These are phyloP conservation scores for Backusella morwellensis DNA, from an alignment of 192 early-diverging fungal genomes.

Conservation along the genomic window DNA sequence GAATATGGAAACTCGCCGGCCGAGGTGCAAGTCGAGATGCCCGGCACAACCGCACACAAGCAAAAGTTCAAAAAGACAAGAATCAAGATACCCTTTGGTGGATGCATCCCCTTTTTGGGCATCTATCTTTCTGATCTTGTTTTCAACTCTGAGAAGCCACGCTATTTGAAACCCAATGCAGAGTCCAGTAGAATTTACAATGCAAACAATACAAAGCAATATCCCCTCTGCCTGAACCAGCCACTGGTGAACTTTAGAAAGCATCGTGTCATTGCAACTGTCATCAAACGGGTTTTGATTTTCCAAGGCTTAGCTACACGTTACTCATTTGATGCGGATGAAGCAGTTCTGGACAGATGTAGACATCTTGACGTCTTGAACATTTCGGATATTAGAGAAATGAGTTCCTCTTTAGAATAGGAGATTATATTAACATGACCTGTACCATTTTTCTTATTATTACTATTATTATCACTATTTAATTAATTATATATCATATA, in stretches of 20 bases:
- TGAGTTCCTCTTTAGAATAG: slow-evolving; percentile 18
- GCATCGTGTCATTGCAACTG: slow-evolving; percentile 52
- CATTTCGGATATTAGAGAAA: slow-evolving; percentile 23
- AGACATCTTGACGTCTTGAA: slow-evolving; percentile 22
- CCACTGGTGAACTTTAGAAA: slow-evolving; percentile 59
- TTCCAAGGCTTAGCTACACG: slow-evolving; percentile 49
- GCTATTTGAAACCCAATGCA: slow-evolving; percentile 11
- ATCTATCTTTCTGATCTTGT: slow-evolving; percentile 59
- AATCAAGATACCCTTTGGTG: slow-evolving; percentile 44
- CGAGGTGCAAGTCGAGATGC: slow-evolving; percentile 35
- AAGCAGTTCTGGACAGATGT: slow-evolving; percentile 37
- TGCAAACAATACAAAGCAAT: slow-evolving; percentile 8
- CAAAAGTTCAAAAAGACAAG: slow-evolving; percentile 24
- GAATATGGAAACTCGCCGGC: slow-evolving; percentile 49
- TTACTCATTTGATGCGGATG: slow-evolving; percentile 48
- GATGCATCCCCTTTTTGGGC: slow-evolving; percentile 62
- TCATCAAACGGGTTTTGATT: slow-evolving; percentile 55
- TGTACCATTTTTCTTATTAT: background rate
- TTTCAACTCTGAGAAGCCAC: slow-evolving; percentile 56
- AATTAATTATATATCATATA: no score
- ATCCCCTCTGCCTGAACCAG: slow-evolving; percentile 19
- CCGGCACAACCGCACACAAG: slow-evolving; percentile 9
- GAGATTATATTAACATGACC: background rate
- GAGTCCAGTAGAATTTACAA: background rate
- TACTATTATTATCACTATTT: background rate